Base-by-base conservation (phyloP, 2,329 filamentous ascomycete genomes). In the Colletotrichum viniferum region DNA sequence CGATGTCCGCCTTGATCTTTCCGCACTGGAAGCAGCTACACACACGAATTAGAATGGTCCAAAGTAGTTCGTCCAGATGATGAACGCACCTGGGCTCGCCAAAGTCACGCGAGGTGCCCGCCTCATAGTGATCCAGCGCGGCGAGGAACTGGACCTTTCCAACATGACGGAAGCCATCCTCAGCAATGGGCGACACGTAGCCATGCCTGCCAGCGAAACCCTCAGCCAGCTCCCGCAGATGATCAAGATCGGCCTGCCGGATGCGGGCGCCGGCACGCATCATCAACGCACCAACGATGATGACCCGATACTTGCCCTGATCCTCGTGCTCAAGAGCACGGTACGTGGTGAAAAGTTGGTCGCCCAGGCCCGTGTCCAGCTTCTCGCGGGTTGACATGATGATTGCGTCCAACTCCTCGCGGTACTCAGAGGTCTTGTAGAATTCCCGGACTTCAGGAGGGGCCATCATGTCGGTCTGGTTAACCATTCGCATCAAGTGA, bases 241-340 rank as follows among this genome's bases (percentile, higher is more conserved):
- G 71, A 18, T 77, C 56, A 13, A 80, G 18, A 24, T 80, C 73
- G n/a, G 70, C 74, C 10, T 79, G 68, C 28, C 71, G 60, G 66
- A 81, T 77, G 34, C 65, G 68, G 24, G 79, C 79, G 14, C 79
- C 80, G 3, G 73, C 66, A 9, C 77, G 74, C 80, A 81, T 81
- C 77, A 81, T 71, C 55, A 80, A 26, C 4, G 77, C 79, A 14
- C 77, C 77, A 56, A 76, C 65, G 10, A 81, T 16, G 38, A 78
- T 71, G 58, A 79, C 55, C 4, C 55, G 69, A 71, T 79, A 80
- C 36, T 78, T 60, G 16, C 77, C 76, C 2, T 36, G 1, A 2
- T n/a, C 4, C 28, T 73, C 62, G 13, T 69, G 43, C 34, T 73
- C 63, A 5, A n/a, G 12, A n/a, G 38, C 62, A 16, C 63, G 56